A percentile compares a stretch with the other conserved stretches of the same genome.
These are phyloP conservation scores for Euphrasia confusa DNA, from an alignment of 257 asterid species.

Conservation along the genomic window DNA sequence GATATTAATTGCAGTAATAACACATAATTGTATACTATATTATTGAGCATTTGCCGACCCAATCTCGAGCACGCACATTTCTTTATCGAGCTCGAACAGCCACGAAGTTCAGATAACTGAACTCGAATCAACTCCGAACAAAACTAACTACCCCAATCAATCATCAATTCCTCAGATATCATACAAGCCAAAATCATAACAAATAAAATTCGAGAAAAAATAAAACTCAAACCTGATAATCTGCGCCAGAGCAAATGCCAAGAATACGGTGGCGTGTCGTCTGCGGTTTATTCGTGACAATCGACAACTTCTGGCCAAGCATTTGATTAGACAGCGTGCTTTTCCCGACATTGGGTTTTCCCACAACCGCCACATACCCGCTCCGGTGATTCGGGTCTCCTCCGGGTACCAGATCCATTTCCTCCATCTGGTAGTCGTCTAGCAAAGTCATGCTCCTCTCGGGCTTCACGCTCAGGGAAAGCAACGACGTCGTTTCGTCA, in stretches of 20 bases:
- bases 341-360: constrained; percentile 94
- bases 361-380: constrained; percentile 91
- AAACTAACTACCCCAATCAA: background rate
- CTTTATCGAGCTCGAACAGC: too few species aligned
- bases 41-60: too few species aligned
- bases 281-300: constrained; percentile 94
- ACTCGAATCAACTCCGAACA: background rate
- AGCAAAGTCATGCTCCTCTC: constrained; percentile 64
- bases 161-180: background rate
- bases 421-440: constrained; percentile 93
- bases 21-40: too few species aligned
- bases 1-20: too few species aligned
- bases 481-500: constrained; percentile 29
- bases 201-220: background rate
- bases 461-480: constrained; percentile 79
- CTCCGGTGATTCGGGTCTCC: constrained; percentile 74
- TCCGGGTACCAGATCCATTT: constrained; percentile 48
- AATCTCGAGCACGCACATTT: too few species aligned
- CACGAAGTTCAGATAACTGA: too few species aligned
- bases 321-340: constrained; percentile 91
- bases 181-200: background rate
- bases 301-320: constrained; percentile 87
- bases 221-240: constrained; percentile 61
- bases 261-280: constrained; percentile 91
- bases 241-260: constrained; percentile 79